Evolutionary conservation across 2,329 filamentous ascomycete species (phyloP).

Genomic region (Colletotrichum shisoi): DNA sequence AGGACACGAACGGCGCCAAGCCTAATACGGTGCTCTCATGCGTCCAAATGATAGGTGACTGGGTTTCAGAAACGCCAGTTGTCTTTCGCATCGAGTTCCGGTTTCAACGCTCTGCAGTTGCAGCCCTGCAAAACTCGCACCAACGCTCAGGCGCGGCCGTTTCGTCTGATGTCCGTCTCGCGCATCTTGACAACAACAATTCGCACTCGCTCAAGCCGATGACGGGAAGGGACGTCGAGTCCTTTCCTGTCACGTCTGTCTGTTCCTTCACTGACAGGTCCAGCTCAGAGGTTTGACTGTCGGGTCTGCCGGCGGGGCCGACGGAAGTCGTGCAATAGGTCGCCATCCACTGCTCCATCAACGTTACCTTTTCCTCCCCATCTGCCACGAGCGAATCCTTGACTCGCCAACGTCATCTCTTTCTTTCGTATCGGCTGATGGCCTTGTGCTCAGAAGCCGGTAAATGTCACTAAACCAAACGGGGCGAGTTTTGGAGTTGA

Average conservation of each 20-base stretch:
- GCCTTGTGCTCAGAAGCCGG: slow-evolving; percentile 8
- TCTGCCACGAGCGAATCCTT: slow-evolving; percentile 5
- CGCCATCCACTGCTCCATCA: not conserved
- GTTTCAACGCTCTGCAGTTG: slow-evolving; percentile 29
- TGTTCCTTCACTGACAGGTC: slow-evolving; percentile 27
- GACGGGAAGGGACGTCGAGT: slow-evolving; percentile 14
- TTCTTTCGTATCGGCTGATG: not conserved
- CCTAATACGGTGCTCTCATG: slow-evolving; percentile 21
- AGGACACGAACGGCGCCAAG: slow-evolving; percentile 8
- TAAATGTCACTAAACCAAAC: slow-evolving; percentile 24
- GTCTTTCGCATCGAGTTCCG: slow-evolving; percentile 38
- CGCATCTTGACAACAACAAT: slow-evolving; percentile 23
- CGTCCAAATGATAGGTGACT: slow-evolving; percentile 14
- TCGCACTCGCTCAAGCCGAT: slow-evolving; percentile 29
- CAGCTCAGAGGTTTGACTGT: slow-evolving; percentile 25
- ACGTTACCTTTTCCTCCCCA: not conserved
- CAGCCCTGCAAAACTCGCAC: not conserved
- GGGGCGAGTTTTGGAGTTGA: slow-evolving; percentile 38
- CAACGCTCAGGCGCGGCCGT: slow-evolving; percentile 27
- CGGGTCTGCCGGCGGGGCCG: slow-evolving; percentile 17
- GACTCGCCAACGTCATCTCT: slow-evolving; percentile 30
- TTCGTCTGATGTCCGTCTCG: slow-evolving; percentile 29
- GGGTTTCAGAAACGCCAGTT: slow-evolving; percentile 33
- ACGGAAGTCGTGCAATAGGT: slow-evolving; percentile 12
- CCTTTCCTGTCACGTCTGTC: not conserved